Conservation (phyloP, 2,329 filamentous ascomycete species). For the Colletotrichum noveboracense region DNA sequence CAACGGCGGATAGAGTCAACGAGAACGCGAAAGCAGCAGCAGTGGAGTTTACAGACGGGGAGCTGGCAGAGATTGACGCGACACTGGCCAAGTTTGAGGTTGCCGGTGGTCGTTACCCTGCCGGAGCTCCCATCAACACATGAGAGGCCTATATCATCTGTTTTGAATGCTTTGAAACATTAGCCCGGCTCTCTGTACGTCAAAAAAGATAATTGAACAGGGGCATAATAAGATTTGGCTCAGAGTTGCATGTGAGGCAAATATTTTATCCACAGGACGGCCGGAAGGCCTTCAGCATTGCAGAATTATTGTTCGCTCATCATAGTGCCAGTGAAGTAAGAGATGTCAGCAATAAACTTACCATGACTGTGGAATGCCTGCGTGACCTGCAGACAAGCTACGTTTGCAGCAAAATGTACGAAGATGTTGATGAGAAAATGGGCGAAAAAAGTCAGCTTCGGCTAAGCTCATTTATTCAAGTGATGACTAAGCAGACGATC, state of each 20-base stretch:
- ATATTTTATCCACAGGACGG: conserved; percentile 36
- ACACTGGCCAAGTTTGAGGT: conserved; percentile 53
- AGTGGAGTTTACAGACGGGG: conserved; percentile 53
- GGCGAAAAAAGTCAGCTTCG: not conserved
- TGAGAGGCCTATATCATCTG: conserved; percentile 24
- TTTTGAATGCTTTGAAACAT: not conserved
- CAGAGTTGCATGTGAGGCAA: conserved; percentile 22
- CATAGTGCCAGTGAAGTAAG: conserved; percentile 25
- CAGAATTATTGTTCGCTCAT: conserved; percentile 49
- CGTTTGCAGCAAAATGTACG: not conserved
- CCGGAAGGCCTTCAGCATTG: conserved; percentile 47
- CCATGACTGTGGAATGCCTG: not conserved
- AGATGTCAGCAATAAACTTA: conserved; percentile 30
- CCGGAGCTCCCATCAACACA: conserved; percentile 38
- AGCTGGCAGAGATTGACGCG: conserved; percentile 55
- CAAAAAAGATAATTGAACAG: not conserved
- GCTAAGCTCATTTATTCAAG: not conserved
- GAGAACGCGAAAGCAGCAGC: conserved; percentile 63
- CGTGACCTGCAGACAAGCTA: not conserved
- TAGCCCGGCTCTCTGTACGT: not conserved
- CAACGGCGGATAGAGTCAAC: conserved; percentile 57
- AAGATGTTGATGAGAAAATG: not conserved
- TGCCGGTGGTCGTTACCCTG: conserved; percentile 54
- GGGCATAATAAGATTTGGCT: not conserved
- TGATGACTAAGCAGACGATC: conserved; percentile 9